Evolutionary conservation across 352 stramenopile species (phyloP).

Genomic region (Peronospora tabacina): DNA sequence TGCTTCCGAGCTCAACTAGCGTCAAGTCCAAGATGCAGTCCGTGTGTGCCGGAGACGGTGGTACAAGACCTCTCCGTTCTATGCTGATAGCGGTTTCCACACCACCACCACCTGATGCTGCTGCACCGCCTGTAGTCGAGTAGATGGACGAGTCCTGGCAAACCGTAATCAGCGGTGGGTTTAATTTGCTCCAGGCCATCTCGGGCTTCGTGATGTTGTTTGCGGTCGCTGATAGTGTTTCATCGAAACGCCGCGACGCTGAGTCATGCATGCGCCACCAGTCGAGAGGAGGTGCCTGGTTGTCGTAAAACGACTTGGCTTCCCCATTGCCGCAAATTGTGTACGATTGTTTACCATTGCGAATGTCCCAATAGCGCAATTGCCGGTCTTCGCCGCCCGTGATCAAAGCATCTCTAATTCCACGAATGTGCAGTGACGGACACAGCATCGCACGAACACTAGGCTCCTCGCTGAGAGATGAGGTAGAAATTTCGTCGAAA

Average conservation of each 20-base stretch:
- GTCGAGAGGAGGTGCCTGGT: slow-evolving; percentile 59
- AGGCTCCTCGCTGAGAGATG: slow-evolving; percentile 60
- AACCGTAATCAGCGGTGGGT: slow-evolving; percentile 72
- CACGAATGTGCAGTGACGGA: slow-evolving; percentile 82
- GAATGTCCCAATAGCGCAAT: slow-evolving; percentile 97
- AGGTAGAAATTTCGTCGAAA: slow-evolving; percentile 78
- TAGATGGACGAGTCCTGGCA: slow-evolving; percentile 80
- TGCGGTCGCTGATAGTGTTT: slow-evolving; percentile 29
- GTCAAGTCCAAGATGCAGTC: slow-evolving; percentile 95
- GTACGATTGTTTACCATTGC: slow-evolving; percentile 89
- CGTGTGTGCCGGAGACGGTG: slow-evolving; percentile 82
- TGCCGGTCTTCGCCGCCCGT: slow-evolving; percentile 91
- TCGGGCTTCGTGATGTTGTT: slow-evolving; percentile 66
- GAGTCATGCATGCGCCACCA: slow-evolving; percentile 70
- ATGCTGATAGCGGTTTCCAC: slow-evolving; percentile 74
- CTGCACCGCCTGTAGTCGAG: slow-evolving; percentile 36
- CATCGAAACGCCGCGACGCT: slow-evolving; percentile 20
- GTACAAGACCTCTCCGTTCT: slow-evolving; percentile 81
- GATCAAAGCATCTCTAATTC: slow-evolving; percentile 82
- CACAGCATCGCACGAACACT: slow-evolving; percentile 85
- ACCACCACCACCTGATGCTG: slow-evolving; percentile 41
- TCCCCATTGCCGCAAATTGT: slow-evolving; percentile 86
- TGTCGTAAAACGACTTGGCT: slow-evolving; percentile 84
- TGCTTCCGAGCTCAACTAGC: slow-evolving; percentile 85
- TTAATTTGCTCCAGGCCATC: slow-evolving; percentile 83